Percentiles rank a stretch among this genome's conserved stretches.
These are phyloP conservation scores for Barnettozyma wickerhamii DNA, from an alignment of 805 yeast species.

Conservation along the genomic window DNA sequence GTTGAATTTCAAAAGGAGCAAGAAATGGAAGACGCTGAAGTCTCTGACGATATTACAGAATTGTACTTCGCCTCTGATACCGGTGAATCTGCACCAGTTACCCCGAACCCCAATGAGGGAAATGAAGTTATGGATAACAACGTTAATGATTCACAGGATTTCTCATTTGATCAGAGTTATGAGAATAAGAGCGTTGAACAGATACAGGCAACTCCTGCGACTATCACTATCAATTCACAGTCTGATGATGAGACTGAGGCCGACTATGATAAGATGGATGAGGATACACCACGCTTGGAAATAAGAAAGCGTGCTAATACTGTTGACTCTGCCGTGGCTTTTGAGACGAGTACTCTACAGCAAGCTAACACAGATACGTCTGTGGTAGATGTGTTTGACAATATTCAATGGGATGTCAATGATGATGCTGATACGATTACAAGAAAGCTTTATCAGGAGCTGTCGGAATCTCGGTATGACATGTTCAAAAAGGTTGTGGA, in stretches of 20 bases:
- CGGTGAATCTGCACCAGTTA: background rate
- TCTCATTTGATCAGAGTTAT: conserved; percentile 19
- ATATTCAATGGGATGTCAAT: conserved; percentile 67
- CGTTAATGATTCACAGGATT: conserved; percentile 11
- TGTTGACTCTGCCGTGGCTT: conserved; percentile 29
- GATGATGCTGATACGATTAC: conserved; percentile 61
- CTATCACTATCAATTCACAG: conserved; percentile 4
- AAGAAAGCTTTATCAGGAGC: conserved; percentile 51
- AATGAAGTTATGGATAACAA: background rate
- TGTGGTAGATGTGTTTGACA: conserved; percentile 67
- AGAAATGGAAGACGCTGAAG: conserved; percentile 15
- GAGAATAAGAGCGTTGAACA: conserved; percentile 10
- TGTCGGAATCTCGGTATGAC: conserved; percentile 57
- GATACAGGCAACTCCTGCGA: conserved; percentile 9
- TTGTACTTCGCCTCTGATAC: conserved; percentile 14
- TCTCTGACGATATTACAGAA: conserved; percentile 24
- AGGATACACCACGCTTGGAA: conserved; percentile 9
- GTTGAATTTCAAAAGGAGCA: conserved; percentile 19
- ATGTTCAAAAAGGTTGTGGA: conserved; percentile 54
- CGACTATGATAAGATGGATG: conserved; percentile 17
- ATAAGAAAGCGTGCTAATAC: conserved; percentile 23
- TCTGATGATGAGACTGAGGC: conserved; percentile 21
- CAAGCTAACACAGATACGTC: conserved; percentile 22
- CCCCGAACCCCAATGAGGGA: background rate
- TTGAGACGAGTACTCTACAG: conserved; percentile 14